Base-by-base conservation (phyloP, 2,329 filamentous ascomycete species). In the Trichoderma endophyticum region DNA sequence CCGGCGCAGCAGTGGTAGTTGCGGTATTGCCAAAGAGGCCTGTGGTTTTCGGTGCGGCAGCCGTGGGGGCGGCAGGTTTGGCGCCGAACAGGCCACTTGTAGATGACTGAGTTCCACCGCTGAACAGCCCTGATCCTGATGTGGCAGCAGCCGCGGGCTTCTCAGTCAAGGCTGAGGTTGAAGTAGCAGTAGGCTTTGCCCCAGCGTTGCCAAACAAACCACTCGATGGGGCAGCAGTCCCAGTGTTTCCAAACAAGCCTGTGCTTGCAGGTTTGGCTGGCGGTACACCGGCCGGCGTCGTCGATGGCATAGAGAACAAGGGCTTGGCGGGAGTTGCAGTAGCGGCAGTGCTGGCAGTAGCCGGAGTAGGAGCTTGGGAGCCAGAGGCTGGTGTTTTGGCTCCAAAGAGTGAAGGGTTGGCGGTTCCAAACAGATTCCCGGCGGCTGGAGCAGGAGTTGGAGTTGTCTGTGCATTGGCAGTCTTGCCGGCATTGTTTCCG, bases 231-330 rank as follows among this genome's bases (percentile, higher is more conserved):
- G 73, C 24, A 66, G 63, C 24, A 75, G 57, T 32, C 73, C 71
- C 36, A 70, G 39, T 63, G 26, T 62, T 65, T 32, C 62, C 63
- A 54, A 73, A 73, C 43, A 72, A 28, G n/a, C 63, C 65, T 26
- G 66, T 48, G 21, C 70, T 48, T 32, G 75, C 73, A 68, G 79
- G 74, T 71, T 80, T 79, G n/a, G 79, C 75, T 26, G 86, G 86
- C 70, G 87, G 87, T n/a, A 85, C 83, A 43, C 87, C 87, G 26
- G 87, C 86, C 18, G 87, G 86, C 43, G 87, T 88, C 3, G 86
- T 88, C 21, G 87, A 88, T 69, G 82, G 81, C 39, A 87, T 76
- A n/a, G 79, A 75, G 70, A 87, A 84, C 68, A 82, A 73, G 18
- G 86, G 83, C 78, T 88, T 88, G n/a, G 81, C 80, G 28, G 81